Conservation (phyloP, 257 asterid genomes). For the Solanum stenotomum region DNA sequence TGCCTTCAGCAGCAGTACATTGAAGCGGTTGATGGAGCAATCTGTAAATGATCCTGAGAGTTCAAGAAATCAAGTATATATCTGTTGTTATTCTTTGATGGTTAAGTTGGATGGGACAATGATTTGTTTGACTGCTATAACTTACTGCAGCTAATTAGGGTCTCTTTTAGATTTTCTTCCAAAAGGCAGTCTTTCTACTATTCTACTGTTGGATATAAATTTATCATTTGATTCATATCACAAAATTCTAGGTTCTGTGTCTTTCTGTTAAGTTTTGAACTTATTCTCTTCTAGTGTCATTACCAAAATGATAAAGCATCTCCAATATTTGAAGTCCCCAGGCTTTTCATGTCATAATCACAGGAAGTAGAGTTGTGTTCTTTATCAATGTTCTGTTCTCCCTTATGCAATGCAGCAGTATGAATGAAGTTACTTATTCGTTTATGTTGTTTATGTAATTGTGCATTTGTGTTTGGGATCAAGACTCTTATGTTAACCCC, state of each 20-base stretch:
- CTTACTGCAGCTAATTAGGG: background rate
- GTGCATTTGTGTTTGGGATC: background rate
- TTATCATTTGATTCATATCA: background rate
- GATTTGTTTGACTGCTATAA: background rate
- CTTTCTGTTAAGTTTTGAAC: background rate
- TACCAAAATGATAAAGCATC: background rate
- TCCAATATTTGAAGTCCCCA: background rate
- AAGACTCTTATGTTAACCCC: background rate
- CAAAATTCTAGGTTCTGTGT: background rate
- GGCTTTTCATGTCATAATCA: background rate
- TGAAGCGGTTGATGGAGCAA: constrained; percentile 86
- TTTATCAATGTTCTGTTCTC: background rate
- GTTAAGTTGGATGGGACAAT: background rate
- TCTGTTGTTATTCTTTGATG: background rate
- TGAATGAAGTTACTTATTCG: background rate
- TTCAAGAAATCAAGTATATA: constrained; percentile 62
- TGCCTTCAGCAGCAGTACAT: constrained; percentile 87
- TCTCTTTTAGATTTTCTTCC: background rate
- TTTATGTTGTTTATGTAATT: background rate
- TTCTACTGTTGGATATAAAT: background rate
- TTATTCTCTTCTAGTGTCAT: background rate
- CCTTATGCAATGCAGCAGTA: background rate
- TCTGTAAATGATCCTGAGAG: constrained; percentile 81
- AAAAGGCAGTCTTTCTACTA: background rate
- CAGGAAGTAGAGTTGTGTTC: background rate